phyloP scores from a whole-genome alignment of 139 green algal species.

The Micractinium conductrix region DNA sequence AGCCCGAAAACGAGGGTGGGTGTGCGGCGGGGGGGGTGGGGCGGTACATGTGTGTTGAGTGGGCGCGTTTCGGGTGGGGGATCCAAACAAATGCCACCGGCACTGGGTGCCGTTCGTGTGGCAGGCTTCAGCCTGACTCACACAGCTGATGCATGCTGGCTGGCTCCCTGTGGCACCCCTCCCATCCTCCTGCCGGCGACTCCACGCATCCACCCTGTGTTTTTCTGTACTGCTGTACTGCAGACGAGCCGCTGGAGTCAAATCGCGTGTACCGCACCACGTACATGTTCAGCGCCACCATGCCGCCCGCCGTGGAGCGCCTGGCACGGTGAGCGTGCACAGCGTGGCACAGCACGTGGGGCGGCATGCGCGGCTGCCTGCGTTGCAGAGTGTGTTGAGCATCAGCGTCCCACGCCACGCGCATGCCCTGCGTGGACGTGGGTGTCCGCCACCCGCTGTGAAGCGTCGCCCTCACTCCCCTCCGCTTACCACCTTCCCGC shows the following conservation, averaged over 20 bases:
- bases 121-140: too few relatives aligned
- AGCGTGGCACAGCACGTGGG: neutral
- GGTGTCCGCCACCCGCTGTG: neutral
- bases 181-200: too few relatives aligned
- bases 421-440: neutral
- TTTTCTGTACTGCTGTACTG: conserved; percentile 82
- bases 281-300: conserved; percentile 99
- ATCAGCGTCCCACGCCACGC: neutral
- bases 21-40: too few relatives aligned
- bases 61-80: too few relatives aligned
- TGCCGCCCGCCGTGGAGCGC: conserved; percentile 92
- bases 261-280: conserved; percentile 92
- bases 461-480: neutral
- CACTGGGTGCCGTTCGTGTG: too few relatives aligned
- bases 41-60: too few relatives aligned
- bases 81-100: too few relatives aligned
- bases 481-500: neutral
- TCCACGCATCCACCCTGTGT: conserved; percentile 69
- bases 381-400: neutral
- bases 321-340: conserved; percentile 63
- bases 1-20: conserved; percentile 88
- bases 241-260: conserved; percentile 57
- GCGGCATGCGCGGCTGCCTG: neutral
- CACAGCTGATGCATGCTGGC: too few relatives aligned
- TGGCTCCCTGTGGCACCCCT: too few relatives aligned